Percentiles rank a stretch among this genome's conserved stretches.
phyloP scores from a whole-genome alignment of 2,329 filamentous ascomycete species.

The Ophiostoma montium region DNA sequence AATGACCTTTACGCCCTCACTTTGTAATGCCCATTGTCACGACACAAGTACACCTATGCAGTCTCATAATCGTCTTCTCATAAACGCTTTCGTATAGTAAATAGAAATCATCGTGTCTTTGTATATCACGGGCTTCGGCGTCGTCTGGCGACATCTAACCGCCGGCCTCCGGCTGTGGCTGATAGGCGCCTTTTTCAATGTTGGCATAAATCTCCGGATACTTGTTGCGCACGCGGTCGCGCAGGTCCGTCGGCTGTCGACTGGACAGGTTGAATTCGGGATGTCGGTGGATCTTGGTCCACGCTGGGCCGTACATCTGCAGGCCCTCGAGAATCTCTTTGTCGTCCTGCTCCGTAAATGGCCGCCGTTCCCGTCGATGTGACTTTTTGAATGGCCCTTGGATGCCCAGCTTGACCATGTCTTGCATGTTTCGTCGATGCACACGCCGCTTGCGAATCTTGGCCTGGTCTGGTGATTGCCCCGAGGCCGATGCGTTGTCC shows the following conservation, averaged over 20 bases:
- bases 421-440: slow-evolving; percentile 30
- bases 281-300: slow-evolving; percentile 52
- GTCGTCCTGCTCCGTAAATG: slow-evolving; percentile 50
- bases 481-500: slow-evolving; percentile 8
- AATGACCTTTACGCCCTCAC: no score
- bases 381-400: slow-evolving; percentile 49
- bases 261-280: slow-evolving; percentile 40
- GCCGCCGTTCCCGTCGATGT: slow-evolving; percentile 41
- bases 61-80: no score
- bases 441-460: slow-evolving; percentile 23
- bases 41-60: no score
- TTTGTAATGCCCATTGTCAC: no score
- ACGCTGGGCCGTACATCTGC: slow-evolving; percentile 44
- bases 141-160: no score
- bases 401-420: slow-evolving; percentile 39
- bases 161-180: slow-evolving; percentile 25
- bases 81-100: neutral
- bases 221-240: slow-evolving; percentile 50
- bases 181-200: slow-evolving; percentile 40
- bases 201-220: slow-evolving; percentile 43
- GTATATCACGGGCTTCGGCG: no score
- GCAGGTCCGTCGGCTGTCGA: slow-evolving; percentile 47
- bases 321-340: slow-evolving; percentile 46
- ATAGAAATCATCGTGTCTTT: neutral
- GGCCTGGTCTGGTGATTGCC: slow-evolving; percentile 13